These are phyloP conservation scores for Phaffia australis DNA, from an alignment of 768 basidiomycete genomes.

Conservation along the genomic window DNA sequence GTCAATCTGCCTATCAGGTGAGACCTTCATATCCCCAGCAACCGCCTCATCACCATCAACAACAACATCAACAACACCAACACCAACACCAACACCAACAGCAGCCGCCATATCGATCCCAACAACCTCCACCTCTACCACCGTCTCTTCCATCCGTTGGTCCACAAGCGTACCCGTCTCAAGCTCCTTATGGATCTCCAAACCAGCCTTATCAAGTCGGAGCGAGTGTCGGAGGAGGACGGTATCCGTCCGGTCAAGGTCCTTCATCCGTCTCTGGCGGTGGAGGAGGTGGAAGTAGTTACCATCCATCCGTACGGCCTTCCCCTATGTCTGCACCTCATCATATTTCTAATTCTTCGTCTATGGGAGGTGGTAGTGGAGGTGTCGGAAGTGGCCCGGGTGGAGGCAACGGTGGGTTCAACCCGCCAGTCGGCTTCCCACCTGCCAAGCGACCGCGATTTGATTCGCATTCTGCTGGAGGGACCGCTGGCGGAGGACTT, in stretches of 20 bases:
- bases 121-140: slow-evolving; percentile 4
- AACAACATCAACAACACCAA: slow-evolving; percentile 27
- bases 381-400: background rate
- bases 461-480: slow-evolving; percentile 48
- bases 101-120: slow-evolving; percentile 22
- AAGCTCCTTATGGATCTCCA: background rate
- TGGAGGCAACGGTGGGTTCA: background rate
- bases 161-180: slow-evolving; percentile 9
- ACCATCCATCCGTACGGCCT: slow-evolving; percentile 14
- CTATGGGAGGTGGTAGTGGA: slow-evolving; percentile 5
- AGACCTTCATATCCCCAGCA: slow-evolving; percentile 30
- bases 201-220: background rate
- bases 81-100: slow-evolving; percentile 6
- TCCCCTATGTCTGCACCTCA: slow-evolving; percentile 59
- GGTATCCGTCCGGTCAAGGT: background rate
- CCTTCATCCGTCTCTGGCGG: background rate
- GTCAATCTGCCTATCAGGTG: background rate
- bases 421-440: slow-evolving; percentile 41
- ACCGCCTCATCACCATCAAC: slow-evolving; percentile 31
- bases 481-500: slow-evolving; percentile 38
- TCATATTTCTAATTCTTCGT: slow-evolving; percentile 42
- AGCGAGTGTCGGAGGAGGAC: background rate
- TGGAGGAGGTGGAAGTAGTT: background rate
- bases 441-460: slow-evolving; percentile 86
- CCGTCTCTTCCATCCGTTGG: slow-evolving; percentile 3